Base-by-base conservation (phyloP, 306 rosid species). In the Ormosia semicastrata region DNA sequence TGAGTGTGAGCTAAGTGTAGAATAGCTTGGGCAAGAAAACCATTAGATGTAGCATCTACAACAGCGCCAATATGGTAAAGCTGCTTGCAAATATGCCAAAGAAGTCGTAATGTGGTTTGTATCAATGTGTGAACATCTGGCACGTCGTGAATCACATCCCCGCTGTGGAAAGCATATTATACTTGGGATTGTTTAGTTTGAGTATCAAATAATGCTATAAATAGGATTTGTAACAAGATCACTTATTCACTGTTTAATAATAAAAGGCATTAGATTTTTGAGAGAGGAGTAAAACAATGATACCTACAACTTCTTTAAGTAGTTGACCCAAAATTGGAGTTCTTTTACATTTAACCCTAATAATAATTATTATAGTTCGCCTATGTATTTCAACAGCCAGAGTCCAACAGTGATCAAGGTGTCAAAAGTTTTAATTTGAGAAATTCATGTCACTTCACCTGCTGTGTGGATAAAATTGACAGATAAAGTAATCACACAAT, bases 391-490 rank as follows among this genome's bases (percentile, higher is more conserved):
- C 79, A 59, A 43, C 15, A 44, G 15, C 70, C n/a, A 13, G 57
- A 30, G 17, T 60, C 36, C 41, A 74, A 32, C 37, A 46, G 5
- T 60, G 63, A 64, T 29, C 44, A 40, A 36, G 57, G 7, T 18
- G 36, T 17, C 59, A 79, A 67, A 67, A 78, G 54, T 44, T 6
- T 29, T 17, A 46, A 24, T 32, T 30, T 53, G 39, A 3, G 24
- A 75, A 57, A 17, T 17, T 46, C 65, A 39, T 7, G 54, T 13
- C 40, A 69, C 67, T 60, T 18, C 8, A 24, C 66, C 62, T 66
- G 56, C 56, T 24, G 80, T 17, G 78, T 57, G 76, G 59, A 59
- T 66, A 15, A 73, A 47, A 73, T 4, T 65, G 58, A 73, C 76
- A 83, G 60, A 50, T 30, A 30, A 43, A 15, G 24, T 43, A 40